These are phyloP conservation scores for Chlamydomonas applanata DNA, from an alignment of 139 green algal species.

Conservation along the genomic window DNA sequence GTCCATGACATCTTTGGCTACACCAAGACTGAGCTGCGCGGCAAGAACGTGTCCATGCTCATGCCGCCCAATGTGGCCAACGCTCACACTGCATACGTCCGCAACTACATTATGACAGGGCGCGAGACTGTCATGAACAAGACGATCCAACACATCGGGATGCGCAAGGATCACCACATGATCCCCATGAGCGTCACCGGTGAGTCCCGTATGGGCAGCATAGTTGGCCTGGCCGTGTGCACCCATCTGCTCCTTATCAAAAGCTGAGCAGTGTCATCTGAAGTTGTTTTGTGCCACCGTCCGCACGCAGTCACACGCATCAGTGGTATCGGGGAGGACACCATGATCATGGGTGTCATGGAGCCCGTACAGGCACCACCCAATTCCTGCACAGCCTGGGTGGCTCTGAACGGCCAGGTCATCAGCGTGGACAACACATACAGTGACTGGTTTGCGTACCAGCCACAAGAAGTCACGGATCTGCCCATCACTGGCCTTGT, in stretches of 20 bases:
- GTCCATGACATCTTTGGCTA: slow-evolving; percentile 34
- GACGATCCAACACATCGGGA: neutral
- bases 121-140: neutral
- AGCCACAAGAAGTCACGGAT: too few relatives aligned
- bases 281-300: neutral
- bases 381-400: neutral
- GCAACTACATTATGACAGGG: slow-evolving; percentile 30
- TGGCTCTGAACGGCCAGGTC: neutral
- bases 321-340: slow-evolving; percentile 18
- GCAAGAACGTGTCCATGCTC: slow-evolving; percentile 40
- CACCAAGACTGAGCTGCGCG: slow-evolving; percentile 42
- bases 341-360: slow-evolving; percentile 22
- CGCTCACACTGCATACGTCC: slow-evolving; percentile 42
- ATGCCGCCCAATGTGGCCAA: slow-evolving; percentile 41
- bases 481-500: too few relatives aligned
- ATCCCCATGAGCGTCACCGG: slow-evolving; percentile 18
- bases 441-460: too few relatives aligned
- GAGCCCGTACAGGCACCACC: neutral
- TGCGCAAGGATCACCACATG: slow-evolving; percentile 33
- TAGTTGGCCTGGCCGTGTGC: too few relatives aligned
- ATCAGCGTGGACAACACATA: neutral
- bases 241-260: too few relatives aligned
- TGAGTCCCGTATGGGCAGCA: too few relatives aligned
- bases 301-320: slow-evolving; percentile 14
- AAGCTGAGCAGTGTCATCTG: too few relatives aligned